Conservation (phyloP, 805 yeast species). For the Metschnikowia lachancei region DNA sequence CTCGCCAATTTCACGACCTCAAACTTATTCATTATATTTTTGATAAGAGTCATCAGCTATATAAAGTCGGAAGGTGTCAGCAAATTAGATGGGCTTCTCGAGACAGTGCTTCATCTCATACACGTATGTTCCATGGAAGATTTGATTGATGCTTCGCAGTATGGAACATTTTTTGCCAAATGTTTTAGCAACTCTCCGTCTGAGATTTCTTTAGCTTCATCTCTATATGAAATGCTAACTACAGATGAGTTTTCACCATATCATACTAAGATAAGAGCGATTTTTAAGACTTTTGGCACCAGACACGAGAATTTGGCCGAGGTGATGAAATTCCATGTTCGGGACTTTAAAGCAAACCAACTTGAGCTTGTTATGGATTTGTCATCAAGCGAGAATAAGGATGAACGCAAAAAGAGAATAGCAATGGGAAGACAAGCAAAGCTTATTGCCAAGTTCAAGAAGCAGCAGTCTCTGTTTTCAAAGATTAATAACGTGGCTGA, state of each 20-base stretch:
- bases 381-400: slow-evolving; percentile 32
- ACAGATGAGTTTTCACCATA: slow-evolving; percentile 40
- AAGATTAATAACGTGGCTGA: slow-evolving; percentile 42
- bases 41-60: slow-evolving; percentile 49
- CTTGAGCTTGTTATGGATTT: slow-evolving; percentile 20
- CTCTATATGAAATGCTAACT: slow-evolving; percentile 37
- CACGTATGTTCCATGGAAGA: slow-evolving; percentile 51
- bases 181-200: slow-evolving; percentile 26
- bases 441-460: slow-evolving; percentile 73
- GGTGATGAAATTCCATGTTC: slow-evolving; percentile 21
- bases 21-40: slow-evolving; percentile 49
- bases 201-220: slow-evolving; percentile 38
- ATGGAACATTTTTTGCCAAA: slow-evolving; percentile 32
- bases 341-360: slow-evolving; percentile 25
- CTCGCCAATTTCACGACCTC: slow-evolving; percentile 55
- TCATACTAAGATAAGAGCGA: slow-evolving; percentile 57
- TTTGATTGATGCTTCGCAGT: slow-evolving; percentile 26
- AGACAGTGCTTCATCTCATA: slow-evolving; percentile 60
- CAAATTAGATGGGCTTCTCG: slow-evolving; percentile 55
- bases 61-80: slow-evolving; percentile 34
- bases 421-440: slow-evolving; percentile 71
- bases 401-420: slow-evolving; percentile 58
- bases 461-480: slow-evolving; percentile 75
- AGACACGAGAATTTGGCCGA: slow-evolving; percentile 24
- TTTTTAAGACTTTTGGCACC: slow-evolving; percentile 38